Evolutionary conservation across 768 basidiomycete genomes (phyloP), one percentile per base, ranked within the genome.

Genomic region (Xerocomellus dryophilus): DNA sequence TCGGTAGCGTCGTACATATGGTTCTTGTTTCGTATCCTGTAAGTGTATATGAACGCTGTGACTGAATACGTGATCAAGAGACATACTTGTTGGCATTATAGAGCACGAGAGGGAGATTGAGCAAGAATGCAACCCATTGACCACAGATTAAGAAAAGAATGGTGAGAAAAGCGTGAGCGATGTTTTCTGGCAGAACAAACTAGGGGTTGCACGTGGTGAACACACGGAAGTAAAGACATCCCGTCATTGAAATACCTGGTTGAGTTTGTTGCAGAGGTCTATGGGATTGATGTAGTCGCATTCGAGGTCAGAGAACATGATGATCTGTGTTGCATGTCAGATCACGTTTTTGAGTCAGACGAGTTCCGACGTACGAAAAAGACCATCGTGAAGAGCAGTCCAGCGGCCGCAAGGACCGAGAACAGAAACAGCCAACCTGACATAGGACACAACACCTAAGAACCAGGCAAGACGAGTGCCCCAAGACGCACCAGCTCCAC

Each of bases 261-360:
- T 98, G 65, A 98, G 86, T 79, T 97, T 98, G 76, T 98, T 98
- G 76, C 97, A 98, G 36, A 98, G 86, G 74, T 99, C 97, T 83
- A 99, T 99, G 48, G 97, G 97, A 75, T 99, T 99, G 80, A 98
- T 96, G 77, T 98, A 98, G 81, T 97, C 94, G 79, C 93, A 97
- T 76, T 98, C 96, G 69, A 98, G 78, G 77, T 98, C 97, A 41
- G 94, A 97, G 80, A 98, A 98, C 96, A 98, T 98, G 79, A 99
- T 98, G 67, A 99, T 98, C 96, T 98, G 63, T 31, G 32, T 5
- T 29, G 42, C 10, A 9, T 14, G 48, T 61, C 32, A 48, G 43
- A 31, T 27, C n/a, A 15, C n/a, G 29, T 12, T 29, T 14, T 31
- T 6, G 17, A 36, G 25, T 4, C 4, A 36, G 41, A 39, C n/a